phyloP scores from a whole-genome alignment of 768 basidiomycete genomes.

The Mycena indigotica region DNA sequence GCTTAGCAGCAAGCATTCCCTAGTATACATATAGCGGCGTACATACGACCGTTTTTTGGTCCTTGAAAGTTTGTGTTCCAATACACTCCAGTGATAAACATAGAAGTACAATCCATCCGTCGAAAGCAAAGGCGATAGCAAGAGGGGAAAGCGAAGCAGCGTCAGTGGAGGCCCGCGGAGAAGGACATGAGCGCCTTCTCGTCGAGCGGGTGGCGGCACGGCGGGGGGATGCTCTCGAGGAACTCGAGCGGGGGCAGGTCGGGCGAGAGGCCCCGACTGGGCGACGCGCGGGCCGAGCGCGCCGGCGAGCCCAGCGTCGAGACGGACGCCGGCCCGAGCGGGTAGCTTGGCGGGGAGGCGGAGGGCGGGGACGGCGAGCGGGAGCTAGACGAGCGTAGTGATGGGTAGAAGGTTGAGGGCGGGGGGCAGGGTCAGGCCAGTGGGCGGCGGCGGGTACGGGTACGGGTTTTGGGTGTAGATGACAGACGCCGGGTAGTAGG shows the following conservation, averaged over 20 bases:
- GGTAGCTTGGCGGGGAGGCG: background rate
- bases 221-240: conserved; percentile 59
- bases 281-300: background rate
- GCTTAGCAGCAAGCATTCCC: too few species aligned
- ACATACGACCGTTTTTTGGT: too few species aligned
- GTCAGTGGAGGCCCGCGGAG: background rate
- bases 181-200: conserved; percentile 71
- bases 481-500: too few species aligned
- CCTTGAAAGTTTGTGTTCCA: too few species aligned
- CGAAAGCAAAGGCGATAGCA: background rate
- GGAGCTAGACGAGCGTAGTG: background rate
- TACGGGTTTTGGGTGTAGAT: too few species aligned
- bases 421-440: background rate
- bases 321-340: background rate
- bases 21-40: too few species aligned
- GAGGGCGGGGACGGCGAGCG: background rate
- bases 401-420: too few species aligned
- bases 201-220: conserved; percentile 68
- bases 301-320: background rate
- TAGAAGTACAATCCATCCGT: background rate
- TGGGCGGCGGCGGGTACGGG: background rate
- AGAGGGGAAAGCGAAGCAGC: background rate
- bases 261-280: background rate
- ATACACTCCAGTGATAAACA: too few species aligned
- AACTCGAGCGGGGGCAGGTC: conserved; percentile 65